phyloP scores from a whole-genome alignment of 345 rosid species.

The Hirschfeldia incana region DNA sequence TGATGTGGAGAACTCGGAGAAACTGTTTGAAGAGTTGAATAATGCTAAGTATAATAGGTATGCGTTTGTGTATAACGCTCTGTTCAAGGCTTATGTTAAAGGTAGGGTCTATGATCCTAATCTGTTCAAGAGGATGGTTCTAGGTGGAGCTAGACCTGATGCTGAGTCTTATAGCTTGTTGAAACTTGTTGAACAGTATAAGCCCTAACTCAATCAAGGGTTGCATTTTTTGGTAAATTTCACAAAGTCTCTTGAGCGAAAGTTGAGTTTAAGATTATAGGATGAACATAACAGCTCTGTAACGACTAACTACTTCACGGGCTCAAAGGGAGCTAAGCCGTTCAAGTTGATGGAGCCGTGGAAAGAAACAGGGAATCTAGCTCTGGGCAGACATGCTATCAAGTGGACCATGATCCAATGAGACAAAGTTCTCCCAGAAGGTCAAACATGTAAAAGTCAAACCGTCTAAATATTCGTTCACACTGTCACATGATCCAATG shows the following conservation, averaged over 20 bases:
- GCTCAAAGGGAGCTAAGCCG: slow-evolving; percentile 17
- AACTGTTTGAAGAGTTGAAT: slow-evolving; percentile 65
- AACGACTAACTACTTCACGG: not conserved
- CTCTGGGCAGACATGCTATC: slow-evolving; percentile 35
- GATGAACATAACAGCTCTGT: not conserved
- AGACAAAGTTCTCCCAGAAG: not conserved
- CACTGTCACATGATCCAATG: slow-evolving; percentile 16
- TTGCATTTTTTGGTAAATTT: not conserved
- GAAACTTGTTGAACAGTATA: slow-evolving; percentile 67
- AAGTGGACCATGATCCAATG: slow-evolving; percentile 7
- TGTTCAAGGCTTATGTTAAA: slow-evolving; percentile 82
- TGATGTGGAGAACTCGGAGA: slow-evolving; percentile 68
- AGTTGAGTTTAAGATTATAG: not conserved
- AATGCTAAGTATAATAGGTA: slow-evolving; percentile 66
- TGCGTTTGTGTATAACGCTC: slow-evolving; percentile 75
- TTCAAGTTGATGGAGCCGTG: slow-evolving; percentile 11
- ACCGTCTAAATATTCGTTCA: slow-evolving; percentile 36
- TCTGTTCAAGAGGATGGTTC: slow-evolving; percentile 86
- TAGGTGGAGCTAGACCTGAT: slow-evolving; percentile 91
- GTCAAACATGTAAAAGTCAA: slow-evolving; percentile 28
- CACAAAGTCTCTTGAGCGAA: not conserved
- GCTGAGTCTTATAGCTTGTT: slow-evolving; percentile 86
- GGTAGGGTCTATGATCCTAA: slow-evolving; percentile 66
- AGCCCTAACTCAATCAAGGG: slow-evolving; percentile 24
- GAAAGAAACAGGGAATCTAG: not conserved